A percentile compares a stretch with the other conserved stretches of the same genome.
Conservation (phyloP, 2,329 filamentous ascomycete species). For the Curvularia eragrostidis region DNA sequence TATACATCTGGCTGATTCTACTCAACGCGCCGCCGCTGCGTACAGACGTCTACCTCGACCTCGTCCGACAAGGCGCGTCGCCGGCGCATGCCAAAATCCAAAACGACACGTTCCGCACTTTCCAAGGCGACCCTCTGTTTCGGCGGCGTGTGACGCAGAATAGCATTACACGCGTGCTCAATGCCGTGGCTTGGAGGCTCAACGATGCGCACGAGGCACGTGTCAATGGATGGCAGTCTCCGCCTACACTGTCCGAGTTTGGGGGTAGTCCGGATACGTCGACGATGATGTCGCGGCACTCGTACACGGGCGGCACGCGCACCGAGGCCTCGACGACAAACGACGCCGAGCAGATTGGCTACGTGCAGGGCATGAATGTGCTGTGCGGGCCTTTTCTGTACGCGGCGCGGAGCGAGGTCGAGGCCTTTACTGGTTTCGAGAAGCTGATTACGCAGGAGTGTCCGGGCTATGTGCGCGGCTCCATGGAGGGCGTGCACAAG, state of each 20-base stretch:
- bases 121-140: conserved; percentile 97
- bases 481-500: conserved; percentile 96
- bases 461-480: conserved; percentile 91
- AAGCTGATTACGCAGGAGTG: conserved; percentile 86
- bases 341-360: conserved; percentile 75
- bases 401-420: conserved; percentile 89
- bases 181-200: conserved; percentile 92
- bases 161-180: conserved; percentile 89
- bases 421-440: conserved; percentile 92
- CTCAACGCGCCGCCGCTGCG: conserved; percentile 84
- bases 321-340: conserved; percentile 45
- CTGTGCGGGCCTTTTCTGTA: conserved; percentile 95
- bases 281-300: conserved; percentile 43
- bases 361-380: conserved; percentile 99
- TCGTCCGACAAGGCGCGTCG: conserved; percentile 91
- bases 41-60: conserved; percentile 85
- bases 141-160: conserved; percentile 94
- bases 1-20: conserved; percentile 95
- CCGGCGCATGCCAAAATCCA: conserved; percentile 97
- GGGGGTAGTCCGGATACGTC: conserved; percentile 57
- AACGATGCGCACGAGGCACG: conserved; percentile 75
- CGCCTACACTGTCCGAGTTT: conserved; percentile 57
- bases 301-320: conserved; percentile 34
- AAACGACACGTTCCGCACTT: conserved; percentile 96
- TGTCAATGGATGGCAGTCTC: conserved; percentile 59